Base-by-base conservation (phyloP, 805 yeast species). In the Candida ortonii region DNA sequence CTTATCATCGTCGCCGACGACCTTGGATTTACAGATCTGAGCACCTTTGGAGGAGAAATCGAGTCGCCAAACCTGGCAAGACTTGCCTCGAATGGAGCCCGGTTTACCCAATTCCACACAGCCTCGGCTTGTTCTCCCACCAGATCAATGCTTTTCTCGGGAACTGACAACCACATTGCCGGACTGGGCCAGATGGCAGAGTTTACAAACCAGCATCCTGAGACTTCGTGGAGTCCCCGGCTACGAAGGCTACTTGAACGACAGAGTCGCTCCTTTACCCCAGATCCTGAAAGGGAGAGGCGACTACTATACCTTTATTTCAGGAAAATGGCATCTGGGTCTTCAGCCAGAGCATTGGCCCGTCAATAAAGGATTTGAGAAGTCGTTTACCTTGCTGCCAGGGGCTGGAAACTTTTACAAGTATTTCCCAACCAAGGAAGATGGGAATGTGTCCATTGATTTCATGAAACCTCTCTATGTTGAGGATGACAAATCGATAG, bases 41-140 rank as follows among this genome's bases (percentile, higher is more conserved):
- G 68, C 20, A 59, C 75, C 2, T 76, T 71, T 50, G 82, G 82
- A 1, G 75, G 78, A 14, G 81, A 76, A 47, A 75, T 75, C 27
- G 56, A 62, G 22, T 76, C 82, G 1, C 83, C 82, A 1, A 70
- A 71, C 39, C 57, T 76, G 12, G 52, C 67, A 13, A 59, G 47
- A 29, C 48, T 76, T 21, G 75, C 78, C 1, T 24, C 49, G 7
- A 48, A 53, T 6, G 81, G 82, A 5, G 46, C 67, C 14, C 50
- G 75, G 28, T 70, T 76, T 44, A 72, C 80, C 8, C 76, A 76
- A 39, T 76, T 77, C 54, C 79, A 77, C 41, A 71, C 82, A 2
- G 81, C 81, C 4, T 67, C 80, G 3, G 81, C 82, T 1, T 77
- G 82, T 45, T 75, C 82, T 2, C 82, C 83, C 6, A 77, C 82